These are phyloP conservation scores for Letharia lupina DNA, from an alignment of 495 filamentous ascomycete genomes.

Conservation along the genomic window DNA sequence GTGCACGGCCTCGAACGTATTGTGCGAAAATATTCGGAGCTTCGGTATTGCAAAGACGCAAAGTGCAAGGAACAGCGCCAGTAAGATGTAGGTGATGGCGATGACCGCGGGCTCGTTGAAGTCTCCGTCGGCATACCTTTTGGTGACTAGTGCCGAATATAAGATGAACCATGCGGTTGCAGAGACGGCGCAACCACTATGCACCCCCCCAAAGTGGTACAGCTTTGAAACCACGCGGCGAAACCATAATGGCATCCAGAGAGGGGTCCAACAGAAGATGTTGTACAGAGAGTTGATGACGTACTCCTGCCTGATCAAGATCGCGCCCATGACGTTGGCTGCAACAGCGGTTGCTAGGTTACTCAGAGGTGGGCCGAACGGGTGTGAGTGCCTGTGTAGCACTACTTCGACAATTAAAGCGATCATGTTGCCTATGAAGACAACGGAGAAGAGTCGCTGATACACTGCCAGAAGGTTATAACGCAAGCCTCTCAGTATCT, in stretches of 20 bases:
- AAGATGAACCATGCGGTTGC: constrained; percentile 63
- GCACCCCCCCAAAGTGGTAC: constrained; percentile 70
- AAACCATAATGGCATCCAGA: constrained; percentile 51
- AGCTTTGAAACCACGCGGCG: constrained; percentile 62
- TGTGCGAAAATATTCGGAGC: constrained; percentile 33
- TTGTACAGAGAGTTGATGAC: constrained; percentile 65
- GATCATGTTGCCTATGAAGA: constrained; percentile 45
- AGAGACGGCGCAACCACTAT: constrained; percentile 62
- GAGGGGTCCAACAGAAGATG: constrained; percentile 50
- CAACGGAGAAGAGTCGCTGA: constrained; percentile 45
- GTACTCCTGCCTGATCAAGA: constrained; percentile 64
- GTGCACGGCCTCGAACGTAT: constrained; percentile 50
- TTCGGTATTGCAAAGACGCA: constrained; percentile 25
- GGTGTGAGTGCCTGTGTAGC: constrained; percentile 20
- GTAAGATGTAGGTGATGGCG: constrained; percentile 23
- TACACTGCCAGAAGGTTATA: constrained; percentile 40
- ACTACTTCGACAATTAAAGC: constrained; percentile 39
- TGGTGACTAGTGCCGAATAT: constrained; percentile 44
- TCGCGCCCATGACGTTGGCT: constrained; percentile 44
- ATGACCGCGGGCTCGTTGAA: constrained; percentile 21
- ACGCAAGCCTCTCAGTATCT: constrained; percentile 25
- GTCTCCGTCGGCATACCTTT: constrained; percentile 29
- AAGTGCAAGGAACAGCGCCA: constrained; percentile 23
- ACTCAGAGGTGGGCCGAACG: constrained; percentile 21
- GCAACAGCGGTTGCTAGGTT: constrained; percentile 40